A percentile compares a stretch with the other conserved stretches of the same genome.
Conservation (phyloP, 2,329 filamentous ascomycete species). For the Xylaria arbuscula region DNA sequence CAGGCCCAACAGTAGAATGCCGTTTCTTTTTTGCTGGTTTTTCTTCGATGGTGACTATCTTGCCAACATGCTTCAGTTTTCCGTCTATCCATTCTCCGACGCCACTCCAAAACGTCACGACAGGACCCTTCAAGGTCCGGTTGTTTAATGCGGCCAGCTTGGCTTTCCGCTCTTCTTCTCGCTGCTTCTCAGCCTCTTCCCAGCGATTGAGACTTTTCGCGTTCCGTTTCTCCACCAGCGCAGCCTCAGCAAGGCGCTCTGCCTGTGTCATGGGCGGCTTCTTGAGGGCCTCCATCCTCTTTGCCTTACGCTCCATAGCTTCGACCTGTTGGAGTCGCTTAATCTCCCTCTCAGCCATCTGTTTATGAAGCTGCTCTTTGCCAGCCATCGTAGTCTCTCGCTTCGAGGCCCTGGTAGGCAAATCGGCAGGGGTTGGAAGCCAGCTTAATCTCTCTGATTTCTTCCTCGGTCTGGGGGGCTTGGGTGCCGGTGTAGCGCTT, state of each 20-base stretch:
- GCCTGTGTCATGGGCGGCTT: conserved; percentile 88
- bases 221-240: conserved; percentile 84
- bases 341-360: conserved; percentile 78
- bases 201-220: conserved; percentile 90
- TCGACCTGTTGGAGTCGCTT: conserved; percentile 77
- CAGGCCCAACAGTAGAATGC: conserved; percentile 49
- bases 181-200: conserved; percentile 91
- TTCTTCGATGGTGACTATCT: conserved; percentile 70
- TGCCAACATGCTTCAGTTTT: conserved; percentile 77
- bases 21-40: conserved; percentile 65
- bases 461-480: conserved; percentile 66
- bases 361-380: conserved; percentile 73
- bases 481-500: conserved; percentile 52
- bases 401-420: conserved; percentile 68
- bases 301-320: conserved; percentile 74
- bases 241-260: conserved; percentile 84
- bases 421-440: conserved; percentile 65
- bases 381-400: conserved; percentile 68
- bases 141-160: conserved; percentile 90
- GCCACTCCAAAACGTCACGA: conserved; percentile 95
- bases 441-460: conserved; percentile 70
- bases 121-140: conserved; percentile 85
- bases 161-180: conserved; percentile 83
- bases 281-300: conserved; percentile 77
- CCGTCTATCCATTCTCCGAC: conserved; percentile 83